Evolutionary conservation across 768 basidiomycete species (phyloP).

Genomic region (Rhodotorula taiwanensis): DNA sequence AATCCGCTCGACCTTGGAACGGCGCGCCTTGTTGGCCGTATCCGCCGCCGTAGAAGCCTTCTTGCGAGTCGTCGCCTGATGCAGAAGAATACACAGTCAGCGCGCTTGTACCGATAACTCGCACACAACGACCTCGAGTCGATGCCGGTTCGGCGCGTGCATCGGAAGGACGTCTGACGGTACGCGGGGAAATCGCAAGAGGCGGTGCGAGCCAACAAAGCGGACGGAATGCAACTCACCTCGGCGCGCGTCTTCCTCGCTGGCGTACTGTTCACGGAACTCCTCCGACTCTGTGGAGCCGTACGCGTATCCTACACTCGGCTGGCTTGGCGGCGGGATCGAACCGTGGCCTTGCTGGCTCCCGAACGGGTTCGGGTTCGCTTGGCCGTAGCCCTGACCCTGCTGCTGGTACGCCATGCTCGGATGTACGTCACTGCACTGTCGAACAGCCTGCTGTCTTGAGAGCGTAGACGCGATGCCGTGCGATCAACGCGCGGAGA

Average conservation of each 20-base stretch:
- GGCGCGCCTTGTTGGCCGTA: slow-evolving; percentile 26
- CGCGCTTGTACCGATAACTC: too few species aligned
- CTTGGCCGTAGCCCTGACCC: slow-evolving; percentile 1
- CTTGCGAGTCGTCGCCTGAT: slow-evolving; percentile 27
- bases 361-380: slow-evolving; percentile 29
- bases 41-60: slow-evolving; percentile 20
- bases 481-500: too few species aligned
- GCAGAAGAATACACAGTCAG: too few species aligned
- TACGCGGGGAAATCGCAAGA: background rate
- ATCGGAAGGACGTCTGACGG: too few species aligned
- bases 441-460: background rate
- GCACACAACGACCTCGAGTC: too few species aligned
- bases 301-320: slow-evolving; percentile 5
- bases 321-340: background rate
- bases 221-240: background rate
- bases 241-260: slow-evolving; percentile 20
- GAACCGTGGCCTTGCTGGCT: slow-evolving; percentile 16
- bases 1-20: slow-evolving; percentile 28
- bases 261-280: slow-evolving; percentile 24
- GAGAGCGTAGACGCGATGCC: too few species aligned
- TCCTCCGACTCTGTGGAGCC: slow-evolving; percentile 22
- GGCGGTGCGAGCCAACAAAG: too few species aligned
- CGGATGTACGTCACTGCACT: background rate
- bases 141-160: too few species aligned
- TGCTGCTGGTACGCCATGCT: slow-evolving; percentile 27